Base-by-base conservation (phyloP, 2,329 filamentous ascomycete genomes). In the Ascochyta clinopodiicola region DNA sequence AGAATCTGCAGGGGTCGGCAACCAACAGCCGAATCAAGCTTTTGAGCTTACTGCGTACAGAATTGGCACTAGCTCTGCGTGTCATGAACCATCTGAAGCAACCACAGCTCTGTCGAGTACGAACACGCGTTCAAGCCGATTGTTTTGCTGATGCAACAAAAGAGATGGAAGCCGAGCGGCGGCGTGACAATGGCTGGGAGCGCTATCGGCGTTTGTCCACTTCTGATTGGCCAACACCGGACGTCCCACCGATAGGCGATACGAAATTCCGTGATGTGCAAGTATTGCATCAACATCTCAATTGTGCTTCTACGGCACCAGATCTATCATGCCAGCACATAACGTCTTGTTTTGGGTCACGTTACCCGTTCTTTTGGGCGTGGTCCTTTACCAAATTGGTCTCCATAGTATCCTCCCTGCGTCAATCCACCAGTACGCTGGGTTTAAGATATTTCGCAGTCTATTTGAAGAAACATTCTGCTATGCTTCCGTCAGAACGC, bases 401-500 rank as follows among this genome's bases (percentile, higher is more conserved):
- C 17, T 64, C 15, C 64, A 65, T 6, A 52, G 50, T 31, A 49
- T 65, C 34, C 43, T 70, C 4, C 35, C 61, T 34, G 53, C 49
- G 2, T 56, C 60, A 9, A 51, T 71, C 25, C 54, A 60, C 15
- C 53, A 63, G 8, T 57, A 60, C 25, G 38, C 65, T 25, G 48
- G 59, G 15, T 65, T 63, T 45, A 65, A 64, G 27, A 52, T 67
- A 37, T 39, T 72, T 17, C 59, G 59, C 36, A 66, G 67, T 34
- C 40, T 69, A 17, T 68, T 72, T 51, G 57, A 65, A 5, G 56
- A 62, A 15, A 74, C 71, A 19, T 60, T 79, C 60, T 82, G 80
- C 66, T 81, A 81, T 56, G 70, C 74, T 24, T 75, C 74, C 3
- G 74, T 84, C 43, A 77, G 68, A 22, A 82, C 81, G 0, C 75